A percentile compares a stretch with the other conserved stretches of the same genome.
Evolutionary conservation across 2,329 filamentous ascomycete genomes (phyloP).

Genomic region (Sarocladium strictum): DNA sequence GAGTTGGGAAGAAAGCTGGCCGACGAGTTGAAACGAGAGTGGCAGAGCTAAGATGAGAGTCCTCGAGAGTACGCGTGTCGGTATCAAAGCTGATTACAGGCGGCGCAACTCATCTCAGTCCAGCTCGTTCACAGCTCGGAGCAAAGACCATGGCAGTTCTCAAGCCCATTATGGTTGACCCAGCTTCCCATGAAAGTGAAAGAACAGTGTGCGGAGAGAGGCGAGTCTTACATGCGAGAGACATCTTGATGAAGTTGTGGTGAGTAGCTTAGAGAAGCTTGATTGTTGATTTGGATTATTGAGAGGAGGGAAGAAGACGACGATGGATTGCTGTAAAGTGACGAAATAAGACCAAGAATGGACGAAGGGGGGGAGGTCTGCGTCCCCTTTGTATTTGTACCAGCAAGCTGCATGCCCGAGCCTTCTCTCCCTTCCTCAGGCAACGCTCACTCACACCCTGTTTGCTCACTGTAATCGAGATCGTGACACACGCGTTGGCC

Average conservation of each 20-base stretch:
- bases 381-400: constrained; percentile 4
- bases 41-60: background rate
- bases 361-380: constrained; percentile 3
- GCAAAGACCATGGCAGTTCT: too few relatives aligned
- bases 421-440: constrained; percentile 7
- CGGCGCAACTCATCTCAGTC: too few relatives aligned
- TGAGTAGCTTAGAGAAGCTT: background rate
- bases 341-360: constrained; percentile 4
- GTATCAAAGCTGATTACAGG: background rate
- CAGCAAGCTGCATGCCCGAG: background rate
- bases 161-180: too few relatives aligned
- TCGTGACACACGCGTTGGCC: constrained; percentile 8
- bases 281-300: background rate
- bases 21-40: background rate
- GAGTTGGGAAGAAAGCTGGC: background rate
- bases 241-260: constrained; percentile 9
- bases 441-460: background rate
- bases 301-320: background rate
- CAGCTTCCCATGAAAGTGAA: too few relatives aligned
- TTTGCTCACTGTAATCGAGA: background rate
- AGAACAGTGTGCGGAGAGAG: background rate
- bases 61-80: too few relatives aligned
- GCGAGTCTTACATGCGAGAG: constrained; percentile 10
- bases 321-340: background rate
- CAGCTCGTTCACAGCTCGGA: background rate